Base-by-base conservation (phyloP, 495 filamentous ascomycete genomes). In the Lasiosphaeria miniovina region DNA sequence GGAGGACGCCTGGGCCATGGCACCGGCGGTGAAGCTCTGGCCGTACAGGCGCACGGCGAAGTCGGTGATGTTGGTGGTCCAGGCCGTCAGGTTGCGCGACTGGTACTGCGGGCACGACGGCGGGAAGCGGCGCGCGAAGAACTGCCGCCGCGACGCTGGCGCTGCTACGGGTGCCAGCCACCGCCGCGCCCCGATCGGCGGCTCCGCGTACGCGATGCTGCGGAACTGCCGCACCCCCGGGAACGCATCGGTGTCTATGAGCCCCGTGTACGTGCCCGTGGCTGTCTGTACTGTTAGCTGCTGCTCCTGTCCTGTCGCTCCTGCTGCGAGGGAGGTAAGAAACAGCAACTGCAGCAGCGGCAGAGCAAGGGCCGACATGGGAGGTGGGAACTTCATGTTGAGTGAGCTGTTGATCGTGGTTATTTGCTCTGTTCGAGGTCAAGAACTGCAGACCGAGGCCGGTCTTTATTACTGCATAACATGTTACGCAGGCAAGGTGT, bases 221-320 rank as follows among this genome's bases (percentile, higher is more conserved):
- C 77, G 76, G 64, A 78, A 82, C 53, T 77, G 73, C 45, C 76
- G 74, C 7, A 77, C 72, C 7, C 70, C 62, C 9, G 70, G 71
- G 50, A 68, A 77, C 0, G 71, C 63, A 4, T 64, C 38, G 58
- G 24, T 2, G 24, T 77, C 70, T 58, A 74, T 63, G 38, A 76
- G 63, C 6, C 77, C 78, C n/a, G 70, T 74, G 52, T 68, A 77
- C 35, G 33, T 66, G 41, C 74, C 74, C 0, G 73, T 75, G 12
- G 61, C 34, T 10, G 71, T 68, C 49, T 57, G 52, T 31, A 75
- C 68, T 8, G 72, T 75, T 17, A 76, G 63, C 3, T 41, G 38
- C 14, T 41, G 24, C 24, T 24, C 24, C 0, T 0, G 24, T 24
- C 24, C 24, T 24, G 24, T 2, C 24, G 2, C 24, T 24, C 24